Conservation (phyloP, 2,329 filamentous ascomycete genomes). For the Plectosphaerella plurivora region DNA sequence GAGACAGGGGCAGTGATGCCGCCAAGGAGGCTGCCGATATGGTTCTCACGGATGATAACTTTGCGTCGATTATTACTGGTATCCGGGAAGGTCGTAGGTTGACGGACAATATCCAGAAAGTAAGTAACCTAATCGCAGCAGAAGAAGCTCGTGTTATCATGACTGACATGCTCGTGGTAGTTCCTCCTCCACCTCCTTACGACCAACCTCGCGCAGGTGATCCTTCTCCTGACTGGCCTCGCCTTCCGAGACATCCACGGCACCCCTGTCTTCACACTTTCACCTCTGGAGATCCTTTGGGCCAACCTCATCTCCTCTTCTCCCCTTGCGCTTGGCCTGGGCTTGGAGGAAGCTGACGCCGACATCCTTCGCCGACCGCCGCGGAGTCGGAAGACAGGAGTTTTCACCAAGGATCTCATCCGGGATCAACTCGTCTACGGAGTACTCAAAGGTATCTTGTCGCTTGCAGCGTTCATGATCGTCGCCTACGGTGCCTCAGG, state of each 20-base stretch:
- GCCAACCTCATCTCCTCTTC: constrained; percentile 72
- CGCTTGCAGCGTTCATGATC: constrained; percentile 55
- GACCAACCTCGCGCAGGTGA: constrained; percentile 68
- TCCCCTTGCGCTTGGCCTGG: constrained; percentile 66
- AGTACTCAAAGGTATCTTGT: constrained; percentile 58
- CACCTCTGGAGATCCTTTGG: constrained; percentile 72
- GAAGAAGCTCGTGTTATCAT: neutral
- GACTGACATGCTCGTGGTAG: constrained; percentile 20
- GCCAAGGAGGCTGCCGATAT: constrained; percentile 83
- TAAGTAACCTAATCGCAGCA: constrained; percentile 22
- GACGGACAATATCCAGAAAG: constrained; percentile 72
- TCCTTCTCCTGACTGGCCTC: constrained; percentile 64
- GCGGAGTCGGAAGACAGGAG: constrained; percentile 52
- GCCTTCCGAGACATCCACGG: constrained; percentile 58
- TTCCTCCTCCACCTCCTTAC: constrained; percentile 63
- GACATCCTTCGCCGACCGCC: constrained; percentile 66
- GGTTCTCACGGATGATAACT: constrained; percentile 84
- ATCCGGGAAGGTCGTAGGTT: constrained; percentile 66
- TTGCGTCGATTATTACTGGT: constrained; percentile 72
- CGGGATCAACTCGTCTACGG: constrained; percentile 65
- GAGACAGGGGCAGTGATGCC: constrained; percentile 65
- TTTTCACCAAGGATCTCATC: constrained; percentile 62
- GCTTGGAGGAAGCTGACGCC: constrained; percentile 63
- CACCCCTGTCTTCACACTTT: constrained; percentile 66
- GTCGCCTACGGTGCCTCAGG: constrained; percentile 52